A percentile compares a stretch with the other conserved stretches of the same genome.
These are phyloP conservation scores for Eutreptiella sp. DNA, from an alignment of 208 protist species.

Conservation along the genomic window DNA sequence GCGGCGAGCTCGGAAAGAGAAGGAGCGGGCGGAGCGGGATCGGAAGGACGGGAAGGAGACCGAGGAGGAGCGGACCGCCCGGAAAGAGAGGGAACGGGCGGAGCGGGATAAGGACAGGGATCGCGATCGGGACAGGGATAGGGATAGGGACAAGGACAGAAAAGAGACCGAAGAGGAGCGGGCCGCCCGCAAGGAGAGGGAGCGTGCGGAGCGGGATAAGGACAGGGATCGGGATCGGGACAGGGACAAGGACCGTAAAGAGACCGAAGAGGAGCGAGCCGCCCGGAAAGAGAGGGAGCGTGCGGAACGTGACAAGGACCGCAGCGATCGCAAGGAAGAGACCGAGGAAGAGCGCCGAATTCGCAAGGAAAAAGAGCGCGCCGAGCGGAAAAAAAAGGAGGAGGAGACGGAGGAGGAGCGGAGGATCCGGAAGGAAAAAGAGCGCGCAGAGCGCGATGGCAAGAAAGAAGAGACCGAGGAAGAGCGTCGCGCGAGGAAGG, in stretches of 20 bases:
- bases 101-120: too few species aligned
- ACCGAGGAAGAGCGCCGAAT: slow-evolving; percentile 6
- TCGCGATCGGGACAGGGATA: too few species aligned
- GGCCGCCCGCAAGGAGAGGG: slow-evolving; percentile 52
- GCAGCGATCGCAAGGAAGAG: not conserved
- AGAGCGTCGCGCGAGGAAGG: too few species aligned
- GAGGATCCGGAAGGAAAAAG: slow-evolving; percentile 37
- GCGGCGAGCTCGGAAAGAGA: slow-evolving; percentile 43
- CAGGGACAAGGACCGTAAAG: not conserved
- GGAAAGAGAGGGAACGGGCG: slow-evolving; percentile 24
- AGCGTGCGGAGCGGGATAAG: slow-evolving; percentile 47
- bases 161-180: slow-evolving; percentile 65
- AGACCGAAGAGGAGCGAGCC: slow-evolving; percentile 30
- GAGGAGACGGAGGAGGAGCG: slow-evolving; percentile 34
- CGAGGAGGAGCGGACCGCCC: slow-evolving; percentile 7
- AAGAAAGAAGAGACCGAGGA: too few species aligned
- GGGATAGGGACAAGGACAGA: too few species aligned
- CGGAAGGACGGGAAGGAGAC: not conserved
- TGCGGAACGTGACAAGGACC: slow-evolving; percentile 16
- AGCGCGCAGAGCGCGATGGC: slow-evolving; percentile 47
- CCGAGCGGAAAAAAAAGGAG: slow-evolving; percentile 30
- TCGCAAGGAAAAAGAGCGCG: slow-evolving; percentile 28
- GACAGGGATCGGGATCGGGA: too few species aligned
- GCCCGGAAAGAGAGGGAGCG: slow-evolving; percentile 44
- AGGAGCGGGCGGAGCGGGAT: slow-evolving; percentile 23